Percentiles rank a stretch among this genome's conserved stretches.
Conservation (phyloP, 2,329 filamentous ascomycete genomes). For the Colletotrichum agaves region DNA sequence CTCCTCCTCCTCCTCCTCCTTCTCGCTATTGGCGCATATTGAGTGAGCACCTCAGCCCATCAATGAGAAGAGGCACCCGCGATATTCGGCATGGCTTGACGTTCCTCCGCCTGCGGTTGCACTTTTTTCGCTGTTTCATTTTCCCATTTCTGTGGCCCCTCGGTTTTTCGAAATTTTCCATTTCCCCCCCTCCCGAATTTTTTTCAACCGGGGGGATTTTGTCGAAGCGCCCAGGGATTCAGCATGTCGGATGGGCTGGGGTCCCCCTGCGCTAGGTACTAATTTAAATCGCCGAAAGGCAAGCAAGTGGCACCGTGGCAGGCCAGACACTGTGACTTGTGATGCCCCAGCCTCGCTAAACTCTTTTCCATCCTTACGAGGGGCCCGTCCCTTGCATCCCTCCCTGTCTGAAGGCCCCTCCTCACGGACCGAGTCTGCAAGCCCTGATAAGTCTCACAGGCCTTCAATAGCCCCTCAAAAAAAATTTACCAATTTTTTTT, state of each 20-base stretch:
- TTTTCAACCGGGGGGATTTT: not conserved
- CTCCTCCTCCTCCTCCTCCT: not conserved
- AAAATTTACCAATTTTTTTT: no score
- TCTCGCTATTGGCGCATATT: not conserved
- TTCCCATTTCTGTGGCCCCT: conserved; percentile 8
- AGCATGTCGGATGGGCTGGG: conserved; percentile 25
- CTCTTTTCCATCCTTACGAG: conserved; percentile 28
- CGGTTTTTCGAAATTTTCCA: not conserved
- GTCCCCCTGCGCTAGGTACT: conserved; percentile 21
- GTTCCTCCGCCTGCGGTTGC: not conserved
- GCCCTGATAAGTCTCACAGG: conserved; percentile 22
- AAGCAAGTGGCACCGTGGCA: conserved; percentile 22
- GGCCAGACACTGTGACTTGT: conserved; percentile 17
- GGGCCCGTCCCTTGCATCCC: conserved; percentile 32
- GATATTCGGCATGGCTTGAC: not conserved
- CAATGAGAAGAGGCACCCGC: no score
- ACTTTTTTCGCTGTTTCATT: not conserved
- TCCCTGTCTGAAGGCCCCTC: conserved; percentile 33
- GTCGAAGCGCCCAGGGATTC: not conserved
- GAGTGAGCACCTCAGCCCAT: not conserved
- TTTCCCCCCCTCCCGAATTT: not conserved
- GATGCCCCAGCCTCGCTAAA: conserved; percentile 28
- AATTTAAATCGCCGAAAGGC: conserved; percentile 35
- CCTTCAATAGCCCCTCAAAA: conserved; percentile 8
- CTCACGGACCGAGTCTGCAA: conserved; percentile 24